Evolutionary conservation across 805 yeast genomes (phyloP), one percentile per base, ranked within the genome.

Genomic region (Zygotorulaspora chibaensis): DNA sequence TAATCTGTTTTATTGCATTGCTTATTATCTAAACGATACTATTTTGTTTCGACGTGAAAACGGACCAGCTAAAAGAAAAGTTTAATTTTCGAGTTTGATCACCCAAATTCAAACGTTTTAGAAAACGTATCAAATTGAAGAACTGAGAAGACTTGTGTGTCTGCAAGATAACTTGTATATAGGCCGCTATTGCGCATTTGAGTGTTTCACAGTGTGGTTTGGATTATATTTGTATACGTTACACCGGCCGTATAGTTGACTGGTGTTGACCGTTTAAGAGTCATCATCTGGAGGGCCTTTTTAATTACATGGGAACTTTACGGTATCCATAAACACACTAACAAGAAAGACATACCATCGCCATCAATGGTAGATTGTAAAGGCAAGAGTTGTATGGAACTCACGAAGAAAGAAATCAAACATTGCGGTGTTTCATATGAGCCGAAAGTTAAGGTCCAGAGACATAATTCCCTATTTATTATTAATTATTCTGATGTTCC

Each of bases 401-500:
- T 9, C 15, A 3, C 8, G 9, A 29, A 13, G 33, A 29, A 4
- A 12, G 15, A 13, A 29, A 8, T 8, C 15, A 13, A 29, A 12
- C 33, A 29, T 8, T 8, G 16, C n/a, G 18, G 20, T 33, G 36
- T 13, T 16, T 13, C 16, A 33, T 33, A 13, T 16, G 13, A 8
- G 9, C 64, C 63, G 6, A 64, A 61, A 38, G 61, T 64, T 10
- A 53, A 56, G 16, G 61, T 64, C 1, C 56, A 53, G 35, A 44
- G 62, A 8, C 54, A 57, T n/a, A 55, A 59, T 46, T 59, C 65
- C 6, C 45, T 64, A 31, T 64, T 57, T 40, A 52, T 60, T 28
- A 46, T 64, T 16, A 47, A 51, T 12, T 64, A 63, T 39, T 61
- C 66, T 3, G 65, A 64, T 40, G 52, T 59, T 10, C 55, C 53